Percentiles rank a stretch among this genome's conserved stretches.
Conservation (phyloP, 1,139 yeast species). For the Debaryomycetaceae sp. region DNA sequence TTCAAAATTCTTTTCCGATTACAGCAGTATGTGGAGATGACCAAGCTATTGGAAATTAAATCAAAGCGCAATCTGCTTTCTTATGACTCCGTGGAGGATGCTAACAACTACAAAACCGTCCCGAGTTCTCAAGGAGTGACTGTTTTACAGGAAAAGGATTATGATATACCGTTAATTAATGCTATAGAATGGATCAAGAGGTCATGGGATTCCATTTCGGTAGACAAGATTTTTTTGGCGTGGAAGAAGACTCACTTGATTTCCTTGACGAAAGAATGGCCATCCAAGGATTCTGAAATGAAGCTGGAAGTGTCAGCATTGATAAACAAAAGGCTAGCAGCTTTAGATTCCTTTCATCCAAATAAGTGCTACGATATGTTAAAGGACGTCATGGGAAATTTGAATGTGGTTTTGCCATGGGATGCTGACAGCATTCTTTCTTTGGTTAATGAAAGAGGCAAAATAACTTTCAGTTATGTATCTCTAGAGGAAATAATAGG, state of each 20-base stretch:
- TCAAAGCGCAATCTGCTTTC: constrained; percentile 9
- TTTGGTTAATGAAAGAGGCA: constrained; percentile 56
- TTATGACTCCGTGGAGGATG: background rate
- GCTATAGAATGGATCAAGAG: constrained; percentile 57
- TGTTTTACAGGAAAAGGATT: constrained; percentile 36
- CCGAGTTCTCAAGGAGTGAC: constrained; percentile 14
- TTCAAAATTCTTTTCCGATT: constrained; percentile 57
- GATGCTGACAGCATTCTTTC: constrained; percentile 54
- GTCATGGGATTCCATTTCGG: constrained; percentile 53
- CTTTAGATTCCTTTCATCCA: constrained; percentile 14
- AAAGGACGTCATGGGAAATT: constrained; percentile 37
- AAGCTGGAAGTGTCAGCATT: constrained; percentile 7
- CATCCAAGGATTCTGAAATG: constrained; percentile 13
- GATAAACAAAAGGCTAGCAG: constrained; percentile 8
- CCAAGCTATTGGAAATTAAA: constrained; percentile 33
- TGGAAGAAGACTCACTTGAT: constrained; percentile 47
- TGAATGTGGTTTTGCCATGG: constrained; percentile 56
- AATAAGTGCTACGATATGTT: constrained; percentile 34
- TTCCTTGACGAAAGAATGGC: constrained; percentile 22
- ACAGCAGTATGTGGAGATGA: constrained; percentile 57
- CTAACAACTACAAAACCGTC: constrained; percentile 1
- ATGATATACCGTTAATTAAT: constrained; percentile 47
- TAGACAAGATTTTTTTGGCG: constrained; percentile 44
- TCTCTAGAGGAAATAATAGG: constrained; percentile 65
- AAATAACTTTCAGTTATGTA: constrained; percentile 50